Percentiles rank a stretch among this genome's conserved stretches.
These are phyloP conservation scores for Ascocoryne sarcoides DNA, from an alignment of 2,329 filamentous ascomycete genomes.

Conservation along the genomic window DNA sequence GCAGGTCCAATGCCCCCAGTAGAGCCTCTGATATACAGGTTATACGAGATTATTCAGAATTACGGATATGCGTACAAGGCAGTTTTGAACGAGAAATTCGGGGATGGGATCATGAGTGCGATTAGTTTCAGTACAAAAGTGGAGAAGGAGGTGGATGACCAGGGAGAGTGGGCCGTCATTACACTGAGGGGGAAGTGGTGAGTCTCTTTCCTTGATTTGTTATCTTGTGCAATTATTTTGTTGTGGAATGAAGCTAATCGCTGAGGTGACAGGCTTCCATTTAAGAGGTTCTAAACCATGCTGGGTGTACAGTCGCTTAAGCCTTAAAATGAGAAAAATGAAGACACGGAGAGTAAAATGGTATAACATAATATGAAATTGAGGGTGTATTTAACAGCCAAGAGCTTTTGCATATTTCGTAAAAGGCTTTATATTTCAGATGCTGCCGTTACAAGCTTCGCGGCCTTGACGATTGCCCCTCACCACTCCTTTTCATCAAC, in stretches of 20 bases:
- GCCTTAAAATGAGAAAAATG: too few species aligned
- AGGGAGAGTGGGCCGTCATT: constrained; percentile 81
- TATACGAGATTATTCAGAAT: constrained; percentile 94
- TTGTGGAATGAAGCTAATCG: not conserved
- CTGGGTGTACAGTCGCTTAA: too few species aligned
- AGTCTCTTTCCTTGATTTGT: constrained; percentile 74
- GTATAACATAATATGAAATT: too few species aligned
- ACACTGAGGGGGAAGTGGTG: constrained; percentile 75
- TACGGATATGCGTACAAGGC: constrained; percentile 96
- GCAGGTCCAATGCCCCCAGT: constrained; percentile 75
- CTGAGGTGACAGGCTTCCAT: constrained; percentile 11
- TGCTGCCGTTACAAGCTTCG: too few species aligned
- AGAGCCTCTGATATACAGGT: constrained; percentile 52
- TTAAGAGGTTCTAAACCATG: constrained; percentile 14
- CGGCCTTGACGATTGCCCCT: too few species aligned
- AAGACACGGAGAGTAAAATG: too few species aligned
- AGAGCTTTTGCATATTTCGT: too few species aligned
- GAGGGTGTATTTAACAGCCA: too few species aligned
- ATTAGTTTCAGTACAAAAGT: constrained; percentile 87
- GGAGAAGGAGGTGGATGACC: constrained; percentile 84
- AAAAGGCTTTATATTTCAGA: too few species aligned
- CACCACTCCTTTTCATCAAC: too few species aligned
- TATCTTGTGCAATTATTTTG: constrained; percentile 34
- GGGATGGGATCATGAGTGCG: constrained; percentile 93
- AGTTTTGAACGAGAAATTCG: constrained; percentile 89